A percentile compares a stretch with the other conserved stretches of the same genome.
phyloP scores from a whole-genome alignment of 2,329 filamentous ascomycete genomes.

The Aspergillus arachidicola region DNA sequence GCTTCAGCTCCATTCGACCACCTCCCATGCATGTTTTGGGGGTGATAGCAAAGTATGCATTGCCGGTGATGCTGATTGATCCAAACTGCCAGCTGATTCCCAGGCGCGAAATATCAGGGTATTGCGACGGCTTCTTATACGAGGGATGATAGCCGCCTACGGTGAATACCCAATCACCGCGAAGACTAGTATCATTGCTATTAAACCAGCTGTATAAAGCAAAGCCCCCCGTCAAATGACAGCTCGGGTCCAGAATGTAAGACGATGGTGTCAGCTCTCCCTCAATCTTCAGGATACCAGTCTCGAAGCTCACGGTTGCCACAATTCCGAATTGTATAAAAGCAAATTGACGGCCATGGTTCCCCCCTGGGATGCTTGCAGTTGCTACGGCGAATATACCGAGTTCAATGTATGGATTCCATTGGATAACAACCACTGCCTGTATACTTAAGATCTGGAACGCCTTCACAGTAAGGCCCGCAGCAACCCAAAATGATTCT shows the following conservation, averaged over 20 bases:
- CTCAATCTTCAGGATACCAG: slow-evolving; percentile 41
- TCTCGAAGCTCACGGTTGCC: slow-evolving; percentile 37
- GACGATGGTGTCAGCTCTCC: slow-evolving; percentile 46
- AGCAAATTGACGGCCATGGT: slow-evolving; percentile 25
- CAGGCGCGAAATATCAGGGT: slow-evolving; percentile 43
- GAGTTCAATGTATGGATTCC: slow-evolving; percentile 32
- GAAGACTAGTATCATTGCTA: slow-evolving; percentile 7
- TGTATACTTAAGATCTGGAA: slow-evolving; percentile 43
- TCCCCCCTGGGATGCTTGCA: slow-evolving; percentile 31
- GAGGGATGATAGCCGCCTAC: slow-evolving; percentile 50
- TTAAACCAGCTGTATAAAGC: slow-evolving; percentile 47
- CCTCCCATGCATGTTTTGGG: slow-evolving; percentile 50
- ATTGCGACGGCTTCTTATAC: slow-evolving; percentile 38
- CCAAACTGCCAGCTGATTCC: slow-evolving; percentile 42
- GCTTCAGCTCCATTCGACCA: slow-evolving; percentile 33
- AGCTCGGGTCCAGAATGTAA: slow-evolving; percentile 43
- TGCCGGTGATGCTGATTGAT: slow-evolving; percentile 38
- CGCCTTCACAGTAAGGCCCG: slow-evolving; percentile 42
- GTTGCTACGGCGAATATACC: slow-evolving; percentile 38
- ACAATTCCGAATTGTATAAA: slow-evolving; percentile 45
- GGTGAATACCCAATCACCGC: slow-evolving; percentile 50
- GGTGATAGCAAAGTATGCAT: slow-evolving; percentile 52
- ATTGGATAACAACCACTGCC: slow-evolving; percentile 42
- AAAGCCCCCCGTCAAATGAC: slow-evolving; percentile 49
- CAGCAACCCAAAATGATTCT: slow-evolving; percentile 41